Evolutionary conservation across 192 early-diverging fungal species (phyloP), one percentile per base, ranked within the genome.

Genomic region (Kickxella alabastrina): DNA sequence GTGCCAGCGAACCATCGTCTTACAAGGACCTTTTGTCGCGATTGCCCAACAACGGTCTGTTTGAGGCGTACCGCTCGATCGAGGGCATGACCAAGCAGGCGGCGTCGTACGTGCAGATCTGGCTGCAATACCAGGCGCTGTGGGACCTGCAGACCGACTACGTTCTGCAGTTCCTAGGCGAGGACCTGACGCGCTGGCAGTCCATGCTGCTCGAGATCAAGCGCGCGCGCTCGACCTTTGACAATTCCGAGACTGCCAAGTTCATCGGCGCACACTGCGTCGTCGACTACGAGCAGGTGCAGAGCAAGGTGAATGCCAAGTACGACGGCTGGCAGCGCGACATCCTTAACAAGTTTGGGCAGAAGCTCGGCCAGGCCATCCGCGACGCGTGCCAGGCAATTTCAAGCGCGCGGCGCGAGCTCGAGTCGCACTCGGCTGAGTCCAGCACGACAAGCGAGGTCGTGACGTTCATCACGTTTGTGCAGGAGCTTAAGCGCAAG

Each of bases 261-360:
- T 80, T 85, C 0, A 93, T 99, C 65, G 93, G 92, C 10, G 79
- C 85, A 10, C 78, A 85, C 15, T 65, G 84, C n/a, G 80, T 93
- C 0, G 79, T 99, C 26, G 90, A 99, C 62, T 99, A 97, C 70
- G 93, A 89, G 57, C 92, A 94, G 67, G 95, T 98, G n/a, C 97
- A 98, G 68, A 82, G 84, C 43, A 99, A 98, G 63, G 94, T 99
- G 43, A 98, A 95, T 45, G 82, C 86, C 35, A 93, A 95, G 61
- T 98, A 99, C 79, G 97, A 98, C 57, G 81, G 77, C 51, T 99
- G 96, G 97, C 97, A 99, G 63, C 81, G 85, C 25, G 97, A 99
- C 58, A 87, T 98, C 17, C 80, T 96, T 28, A 89, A 88, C 73
- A 85, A 84, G 47, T 99, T 97, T 65, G 95, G 92, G 5, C 68